Evolutionary conservation across 345 rosid species (phyloP).

Genomic region (Hibiscus trionum): DNA sequence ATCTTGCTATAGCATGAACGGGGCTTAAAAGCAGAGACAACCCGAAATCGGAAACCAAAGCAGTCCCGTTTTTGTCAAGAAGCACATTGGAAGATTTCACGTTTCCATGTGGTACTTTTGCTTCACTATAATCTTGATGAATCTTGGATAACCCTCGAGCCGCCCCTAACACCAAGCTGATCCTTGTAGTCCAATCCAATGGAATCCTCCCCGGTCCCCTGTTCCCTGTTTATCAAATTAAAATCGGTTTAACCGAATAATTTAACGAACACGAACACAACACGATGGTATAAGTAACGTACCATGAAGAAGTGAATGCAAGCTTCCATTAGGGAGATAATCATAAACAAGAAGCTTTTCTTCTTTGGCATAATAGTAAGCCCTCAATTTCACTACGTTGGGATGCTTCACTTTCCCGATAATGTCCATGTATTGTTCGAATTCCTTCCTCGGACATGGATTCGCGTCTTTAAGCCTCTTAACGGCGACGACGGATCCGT

Average conservation of each 20-base stretch:
- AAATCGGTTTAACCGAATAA: not conserved
- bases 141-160: conserved; percentile 77
- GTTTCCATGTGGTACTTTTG: conserved; percentile 83
- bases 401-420: conserved; percentile 73
- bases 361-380: conserved; percentile 87
- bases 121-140: conserved; percentile 53
- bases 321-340: conserved; percentile 86
- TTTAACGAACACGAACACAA: not conserved
- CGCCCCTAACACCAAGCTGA: conserved; percentile 76
- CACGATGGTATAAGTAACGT: not conserved
- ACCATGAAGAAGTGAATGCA: conserved; percentile 88
- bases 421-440: conserved; percentile 92
- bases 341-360: conserved; percentile 93
- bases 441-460: conserved; percentile 82
- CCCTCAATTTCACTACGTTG: conserved; percentile 65
- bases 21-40: conserved; percentile 80
- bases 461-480: conserved; percentile 88
- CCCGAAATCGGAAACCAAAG: conserved; percentile 83
- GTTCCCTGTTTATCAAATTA: conserved; percentile 36
- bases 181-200: conserved; percentile 94
- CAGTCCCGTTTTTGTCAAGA: conserved; percentile 77
- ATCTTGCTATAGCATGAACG: conserved; percentile 70
- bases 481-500: conserved; percentile 66
- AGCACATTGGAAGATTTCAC: conserved; percentile 75
- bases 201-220: conserved; percentile 89